Evolutionary conservation across 345 rosid genomes (phyloP).

Genomic region (Lepidium africanum): DNA sequence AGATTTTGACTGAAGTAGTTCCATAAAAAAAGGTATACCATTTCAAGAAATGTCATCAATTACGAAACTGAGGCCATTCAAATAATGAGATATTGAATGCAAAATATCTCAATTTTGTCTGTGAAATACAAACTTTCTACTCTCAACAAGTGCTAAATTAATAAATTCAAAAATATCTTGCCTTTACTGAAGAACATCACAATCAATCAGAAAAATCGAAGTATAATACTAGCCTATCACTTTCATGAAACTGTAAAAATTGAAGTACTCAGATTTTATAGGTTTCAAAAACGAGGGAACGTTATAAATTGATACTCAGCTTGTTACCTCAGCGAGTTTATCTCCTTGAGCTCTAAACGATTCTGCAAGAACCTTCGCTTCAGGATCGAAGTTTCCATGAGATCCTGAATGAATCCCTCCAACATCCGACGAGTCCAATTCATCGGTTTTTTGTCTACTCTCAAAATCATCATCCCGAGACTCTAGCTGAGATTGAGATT

Average conservation of each 20-base stretch:
- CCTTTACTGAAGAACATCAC: too few relatives aligned
- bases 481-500: neutral
- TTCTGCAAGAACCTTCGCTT: slow-evolving; percentile 35
- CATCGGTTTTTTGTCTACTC: neutral
- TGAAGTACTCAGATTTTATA: neutral
- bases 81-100: neutral
- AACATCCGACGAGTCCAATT: neutral
- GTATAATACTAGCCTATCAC: neutral
- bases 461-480: slow-evolving; percentile 1
- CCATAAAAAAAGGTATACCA: neutral
- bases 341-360: slow-evolving; percentile 65
- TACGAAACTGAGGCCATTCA: neutral
- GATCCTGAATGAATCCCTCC: neutral
- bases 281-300: neutral
- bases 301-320: too few relatives aligned
- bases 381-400: slow-evolving; percentile 13
- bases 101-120: neutral
- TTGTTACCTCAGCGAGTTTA: slow-evolving; percentile 66
- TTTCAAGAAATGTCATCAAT: neutral
- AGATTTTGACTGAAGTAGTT: neutral
- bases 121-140: neutral
- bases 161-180: neutral
- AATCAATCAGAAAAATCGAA: neutral
- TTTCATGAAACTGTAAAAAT: neutral
- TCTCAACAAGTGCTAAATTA: too few relatives aligned